These are phyloP conservation scores for Quercus rubra DNA, from an alignment of 306 rosid species.

Conservation along the genomic window DNA sequence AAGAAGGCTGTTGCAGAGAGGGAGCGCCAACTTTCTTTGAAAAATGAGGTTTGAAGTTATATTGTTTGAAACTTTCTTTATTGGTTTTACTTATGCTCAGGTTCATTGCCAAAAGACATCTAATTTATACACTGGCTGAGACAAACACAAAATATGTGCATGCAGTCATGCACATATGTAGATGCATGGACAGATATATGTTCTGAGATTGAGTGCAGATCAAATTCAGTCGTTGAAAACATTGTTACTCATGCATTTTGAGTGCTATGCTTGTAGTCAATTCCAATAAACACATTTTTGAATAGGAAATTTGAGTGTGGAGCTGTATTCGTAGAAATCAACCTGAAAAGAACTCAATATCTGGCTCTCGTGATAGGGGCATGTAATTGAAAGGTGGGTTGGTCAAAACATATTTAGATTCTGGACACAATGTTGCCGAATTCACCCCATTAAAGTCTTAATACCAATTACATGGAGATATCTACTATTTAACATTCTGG, in stretches of 20 bases:
- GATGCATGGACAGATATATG: neutral
- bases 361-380: neutral
- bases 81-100: neutral
- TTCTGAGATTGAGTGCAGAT: neutral
- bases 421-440: neutral
- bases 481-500: neutral
- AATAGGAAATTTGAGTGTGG: no score
- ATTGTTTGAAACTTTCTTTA: constrained; percentile 2
- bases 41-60: constrained; percentile 59
- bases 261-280: neutral
- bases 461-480: neutral
- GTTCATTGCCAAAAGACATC: neutral
- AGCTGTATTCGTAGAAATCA: no score
- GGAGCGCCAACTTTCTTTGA: constrained; percentile 50
- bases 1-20: constrained; percentile 77
- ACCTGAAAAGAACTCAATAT: neutral
- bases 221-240: neutral
- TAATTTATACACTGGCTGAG: neutral
- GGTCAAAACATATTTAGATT: neutral
- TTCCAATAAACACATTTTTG: neutral
- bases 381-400: neutral
- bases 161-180: neutral
- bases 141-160: neutral
- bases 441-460: neutral
- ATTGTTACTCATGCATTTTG: no score